Evolutionary conservation across 78 protist genomes (phyloP).

Genomic region (Dictyostelium brefeldianum): DNA sequence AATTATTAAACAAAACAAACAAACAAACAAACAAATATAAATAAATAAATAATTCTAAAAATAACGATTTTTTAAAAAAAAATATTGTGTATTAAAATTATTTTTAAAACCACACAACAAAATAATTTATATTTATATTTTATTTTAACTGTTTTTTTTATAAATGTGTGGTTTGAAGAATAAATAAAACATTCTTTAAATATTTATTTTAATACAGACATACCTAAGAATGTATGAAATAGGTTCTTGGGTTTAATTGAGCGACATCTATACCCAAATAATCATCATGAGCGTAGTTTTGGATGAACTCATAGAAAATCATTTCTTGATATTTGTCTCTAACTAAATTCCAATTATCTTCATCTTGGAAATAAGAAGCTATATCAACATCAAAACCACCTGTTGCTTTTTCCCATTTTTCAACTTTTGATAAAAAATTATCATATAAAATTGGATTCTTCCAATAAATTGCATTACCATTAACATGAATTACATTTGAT

Average conservation of each 20-base stretch:
- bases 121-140: too few relatives aligned
- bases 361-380: neutral
- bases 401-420: neutral
- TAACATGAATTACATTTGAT: neutral
- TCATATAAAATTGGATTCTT: neutral
- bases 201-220: too few relatives aligned
- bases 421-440: neutral
- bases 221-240: neutral
- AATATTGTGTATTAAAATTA: too few relatives aligned
- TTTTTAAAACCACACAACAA: too few relatives aligned
- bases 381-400: neutral
- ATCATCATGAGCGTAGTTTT: neutral
- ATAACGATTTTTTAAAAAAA: too few relatives aligned
- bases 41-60: too few relatives aligned
- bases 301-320: neutral
- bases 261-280: neutral
- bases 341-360: neutral
- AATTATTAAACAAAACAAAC: too few relatives aligned
- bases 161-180: too few relatives aligned
- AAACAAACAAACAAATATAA: too few relatives aligned
- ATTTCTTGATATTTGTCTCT: neutral
- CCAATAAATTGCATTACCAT: slow-evolving; percentile 3
- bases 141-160: too few relatives aligned
- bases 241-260: neutral
- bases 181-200: too few relatives aligned